Conservation (phyloP, 2,329 filamentous ascomycete genomes). For the Cryphonectria nitschkei region DNA sequence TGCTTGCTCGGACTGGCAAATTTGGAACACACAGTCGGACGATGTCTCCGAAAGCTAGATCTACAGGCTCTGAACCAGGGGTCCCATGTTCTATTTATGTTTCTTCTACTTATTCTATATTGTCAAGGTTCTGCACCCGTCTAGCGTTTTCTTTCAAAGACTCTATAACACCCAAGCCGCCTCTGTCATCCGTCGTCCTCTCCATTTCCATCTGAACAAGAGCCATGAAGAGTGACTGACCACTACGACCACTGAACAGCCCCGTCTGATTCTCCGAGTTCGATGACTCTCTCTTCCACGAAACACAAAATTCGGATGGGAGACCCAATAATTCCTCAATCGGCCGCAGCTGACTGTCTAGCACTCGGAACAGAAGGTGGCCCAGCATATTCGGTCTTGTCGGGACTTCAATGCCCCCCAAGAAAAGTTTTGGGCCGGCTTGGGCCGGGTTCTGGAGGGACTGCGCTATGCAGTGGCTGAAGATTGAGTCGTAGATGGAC, state of each 20-base stretch:
- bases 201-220: neutral
- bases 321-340: neutral
- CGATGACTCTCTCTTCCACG: neutral
- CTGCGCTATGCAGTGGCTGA: neutral
- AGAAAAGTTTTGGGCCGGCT: neutral
- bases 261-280: neutral
- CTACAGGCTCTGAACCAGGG: neutral
- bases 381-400: neutral
- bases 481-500: neutral
- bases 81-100: neutral
- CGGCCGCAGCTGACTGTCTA: neutral
- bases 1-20: neutral
- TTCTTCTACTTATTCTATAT: neutral
- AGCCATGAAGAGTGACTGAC: neutral
- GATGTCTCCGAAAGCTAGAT: neutral
- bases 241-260: neutral
- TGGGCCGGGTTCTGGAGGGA: neutral
- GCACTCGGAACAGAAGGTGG: neutral
- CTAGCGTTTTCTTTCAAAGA: neutral
- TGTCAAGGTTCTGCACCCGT: neutral
- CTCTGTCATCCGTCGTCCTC: neutral
- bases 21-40: neutral
- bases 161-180: neutral
- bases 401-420: neutral
- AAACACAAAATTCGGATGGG: neutral